Conservation (phyloP, 257 asterid species). For the Haberlea rhodopensis region DNA sequence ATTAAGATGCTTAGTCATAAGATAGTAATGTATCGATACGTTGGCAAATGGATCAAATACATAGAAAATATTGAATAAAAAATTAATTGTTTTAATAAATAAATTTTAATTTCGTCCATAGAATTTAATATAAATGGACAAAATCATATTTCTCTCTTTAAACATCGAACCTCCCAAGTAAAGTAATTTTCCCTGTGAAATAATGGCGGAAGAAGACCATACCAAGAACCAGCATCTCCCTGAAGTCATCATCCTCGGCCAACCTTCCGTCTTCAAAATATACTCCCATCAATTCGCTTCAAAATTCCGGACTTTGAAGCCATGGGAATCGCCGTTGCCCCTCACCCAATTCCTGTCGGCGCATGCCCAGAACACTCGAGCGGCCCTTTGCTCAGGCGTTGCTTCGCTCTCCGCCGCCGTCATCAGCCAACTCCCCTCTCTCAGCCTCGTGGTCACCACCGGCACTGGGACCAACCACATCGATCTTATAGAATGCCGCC, state of each 20-base stretch:
- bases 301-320: constrained; percentile 36
- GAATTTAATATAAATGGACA: too few species aligned
- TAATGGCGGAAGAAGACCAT: constrained; percentile 14
- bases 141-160: too few species aligned
- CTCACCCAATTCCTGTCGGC: constrained; percentile 44
- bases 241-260: constrained; percentile 54
- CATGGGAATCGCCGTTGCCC: constrained; percentile 57
- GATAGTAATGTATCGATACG: too few species aligned
- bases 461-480: constrained; percentile 68
- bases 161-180: too few species aligned
- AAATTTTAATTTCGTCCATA: too few species aligned
- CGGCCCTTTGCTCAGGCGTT: constrained; percentile 37
- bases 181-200: too few species aligned
- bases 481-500: constrained; percentile 67
- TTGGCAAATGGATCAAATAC: too few species aligned
- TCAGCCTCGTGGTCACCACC: constrained; percentile 44
- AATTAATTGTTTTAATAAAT: too few species aligned
- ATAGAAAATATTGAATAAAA: too few species aligned
- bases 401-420: constrained; percentile 37
- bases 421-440: constrained; percentile 50
- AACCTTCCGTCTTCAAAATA: constrained; percentile 33
- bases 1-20: too few species aligned
- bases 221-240: constrained; percentile 21
- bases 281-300: constrained; percentile 32
- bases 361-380: constrained; percentile 44